Evolutionary conservation across 2,329 filamentous ascomycete species (phyloP).

Genomic region (Coniochaeta pulveracea): DNA sequence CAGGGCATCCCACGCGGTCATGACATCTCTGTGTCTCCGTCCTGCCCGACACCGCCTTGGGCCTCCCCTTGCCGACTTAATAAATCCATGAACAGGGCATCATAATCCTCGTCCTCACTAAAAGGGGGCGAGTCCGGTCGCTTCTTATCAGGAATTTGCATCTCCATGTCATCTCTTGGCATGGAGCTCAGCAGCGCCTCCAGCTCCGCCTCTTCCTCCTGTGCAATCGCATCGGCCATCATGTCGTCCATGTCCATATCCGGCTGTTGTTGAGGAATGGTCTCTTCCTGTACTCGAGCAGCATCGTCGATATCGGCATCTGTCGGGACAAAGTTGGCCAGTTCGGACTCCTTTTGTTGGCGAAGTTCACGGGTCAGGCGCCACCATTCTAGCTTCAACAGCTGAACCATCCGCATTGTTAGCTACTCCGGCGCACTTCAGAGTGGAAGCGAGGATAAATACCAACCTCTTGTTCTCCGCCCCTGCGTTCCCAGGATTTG

Average conservation of each 20-base stretch:
- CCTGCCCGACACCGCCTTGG: not conserved
- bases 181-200: conserved; percentile 42
- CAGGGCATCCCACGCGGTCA: conserved; percentile 10
- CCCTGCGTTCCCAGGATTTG: conserved; percentile 45
- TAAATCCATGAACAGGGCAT: conserved; percentile 55
- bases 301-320: conserved; percentile 42
- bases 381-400: conserved; percentile 30
- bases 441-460: not conserved
- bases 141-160: too few species aligned
- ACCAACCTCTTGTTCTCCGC: conserved; percentile 48
- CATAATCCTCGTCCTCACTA: conserved; percentile 48
- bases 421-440: not conserved
- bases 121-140: conserved; percentile 13
- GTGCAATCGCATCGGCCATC: conserved; percentile 40
- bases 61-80: conserved; percentile 32
- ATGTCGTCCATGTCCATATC: conserved; percentile 28
- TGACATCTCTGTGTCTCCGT: conserved; percentile 30
- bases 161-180: conserved; percentile 15
- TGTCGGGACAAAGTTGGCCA: conserved; percentile 25
- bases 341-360: conserved; percentile 25
- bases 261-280: conserved; percentile 7
- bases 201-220: conserved; percentile 43
- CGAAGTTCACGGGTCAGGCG: conserved; percentile 24
- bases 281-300: conserved; percentile 19
- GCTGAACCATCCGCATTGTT: conserved; percentile 13